A percentile compares a stretch with the other conserved stretches of the same genome.
These are phyloP conservation scores for Phylloporus sp. DNA, from an alignment of 768 basidiomycete species.

Conservation along the genomic window DNA sequence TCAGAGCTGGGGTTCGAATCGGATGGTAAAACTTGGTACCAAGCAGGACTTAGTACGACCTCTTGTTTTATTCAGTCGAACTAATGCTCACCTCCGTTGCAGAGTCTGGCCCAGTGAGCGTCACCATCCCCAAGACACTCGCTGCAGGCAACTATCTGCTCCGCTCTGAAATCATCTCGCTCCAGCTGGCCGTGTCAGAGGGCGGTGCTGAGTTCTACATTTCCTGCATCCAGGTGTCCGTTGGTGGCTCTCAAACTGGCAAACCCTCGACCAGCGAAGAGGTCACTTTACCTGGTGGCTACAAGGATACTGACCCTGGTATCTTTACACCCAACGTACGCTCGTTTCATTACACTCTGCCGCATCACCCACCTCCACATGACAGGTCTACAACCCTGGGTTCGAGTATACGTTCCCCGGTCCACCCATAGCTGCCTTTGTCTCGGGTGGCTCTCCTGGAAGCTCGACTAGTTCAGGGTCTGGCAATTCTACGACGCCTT, in stretches of 20 bases:
- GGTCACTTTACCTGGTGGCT: slow-evolving; percentile 63
- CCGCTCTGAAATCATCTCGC: slow-evolving; percentile 75
- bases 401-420: slow-evolving; percentile 53
- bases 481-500: background rate
- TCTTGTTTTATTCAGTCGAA: slow-evolving; percentile 17
- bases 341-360: background rate
- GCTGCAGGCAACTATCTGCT: slow-evolving; percentile 68
- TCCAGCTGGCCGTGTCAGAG: slow-evolving; percentile 53
- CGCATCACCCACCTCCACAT: background rate
- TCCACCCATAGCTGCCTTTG: slow-evolving; percentile 44
- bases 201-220: slow-evolving; percentile 52
- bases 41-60: slow-evolving; percentile 41
- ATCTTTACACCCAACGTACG: slow-evolving; percentile 50
- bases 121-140: slow-evolving; percentile 49
- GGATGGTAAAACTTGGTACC: slow-evolving; percentile 42
- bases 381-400: slow-evolving; percentile 30
- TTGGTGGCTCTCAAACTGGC: slow-evolving; percentile 26
- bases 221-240: slow-evolving; percentile 25
- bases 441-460: slow-evolving; percentile 8
- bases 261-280: slow-evolving; percentile 30
- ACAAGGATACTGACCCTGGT: slow-evolving; percentile 64
- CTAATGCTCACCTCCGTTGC: slow-evolving; percentile 27
- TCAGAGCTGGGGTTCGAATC: slow-evolving; percentile 44
- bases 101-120: slow-evolving; percentile 9
- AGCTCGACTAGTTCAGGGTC: background rate